Conservation (phyloP, 352 stramenopile species). For the Globisporangium echinulatum region DNA sequence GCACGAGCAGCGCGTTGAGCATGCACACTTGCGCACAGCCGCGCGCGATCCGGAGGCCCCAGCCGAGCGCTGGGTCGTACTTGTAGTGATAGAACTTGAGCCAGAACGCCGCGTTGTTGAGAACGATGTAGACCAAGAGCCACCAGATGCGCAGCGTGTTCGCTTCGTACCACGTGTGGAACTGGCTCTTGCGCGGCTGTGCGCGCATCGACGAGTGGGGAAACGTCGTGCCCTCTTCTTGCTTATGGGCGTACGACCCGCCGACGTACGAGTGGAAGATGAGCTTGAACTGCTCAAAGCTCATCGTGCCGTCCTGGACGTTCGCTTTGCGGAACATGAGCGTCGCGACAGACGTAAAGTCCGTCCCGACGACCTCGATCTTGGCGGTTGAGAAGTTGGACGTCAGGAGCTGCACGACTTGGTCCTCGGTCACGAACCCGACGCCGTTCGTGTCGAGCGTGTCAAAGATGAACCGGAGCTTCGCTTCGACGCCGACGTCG, state of each 20-base stretch:
- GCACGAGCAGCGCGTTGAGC: conserved; percentile 71
- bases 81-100: conserved; percentile 69
- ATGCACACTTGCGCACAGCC: conserved; percentile 71
- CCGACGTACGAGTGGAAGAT: conserved; percentile 72
- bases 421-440: conserved; percentile 49
- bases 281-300: conserved; percentile 53
- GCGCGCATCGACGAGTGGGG: conserved; percentile 17
- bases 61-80: conserved; percentile 67
- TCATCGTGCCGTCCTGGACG: conserved; percentile 53
- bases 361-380: conserved; percentile 66
- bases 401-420: conserved; percentile 57
- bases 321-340: conserved; percentile 71
- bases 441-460: conserved; percentile 54
- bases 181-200: conserved; percentile 43
- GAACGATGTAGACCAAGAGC: conserved; percentile 60
- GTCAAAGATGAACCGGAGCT: conserved; percentile 82
- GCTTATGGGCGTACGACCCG: conserved; percentile 47
- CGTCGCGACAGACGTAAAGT: conserved; percentile 53
- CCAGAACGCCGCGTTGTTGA: conserved; percentile 69
- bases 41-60: conserved; percentile 62
- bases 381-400: conserved; percentile 71
- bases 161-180: conserved; percentile 56
- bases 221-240: conserved; percentile 1
- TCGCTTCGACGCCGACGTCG: conserved; percentile 64
- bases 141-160: conserved; percentile 78